These are phyloP conservation scores for Daucus carota DNA, from an alignment of 129 eudicot species.

Conservation along the genomic window DNA sequence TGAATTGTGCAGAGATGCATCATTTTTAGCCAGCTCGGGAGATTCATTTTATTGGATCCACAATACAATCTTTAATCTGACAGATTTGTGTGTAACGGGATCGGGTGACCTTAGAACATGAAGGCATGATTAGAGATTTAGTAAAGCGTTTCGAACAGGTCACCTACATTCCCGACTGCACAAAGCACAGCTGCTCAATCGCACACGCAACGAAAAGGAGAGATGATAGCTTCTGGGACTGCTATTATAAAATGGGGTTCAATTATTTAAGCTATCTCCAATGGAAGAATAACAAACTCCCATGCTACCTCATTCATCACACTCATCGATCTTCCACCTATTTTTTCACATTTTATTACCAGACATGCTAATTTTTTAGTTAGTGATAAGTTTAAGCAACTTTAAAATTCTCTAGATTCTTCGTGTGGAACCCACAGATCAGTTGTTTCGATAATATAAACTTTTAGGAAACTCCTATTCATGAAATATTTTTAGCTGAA, in stretches of 20 bases:
- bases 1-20: no score
- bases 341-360: neutral
- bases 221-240: conserved; percentile 3
- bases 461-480: no score
- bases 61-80: no score
- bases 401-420: conserved; percentile 6
- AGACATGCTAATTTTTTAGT: neutral
- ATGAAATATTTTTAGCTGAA: no score
- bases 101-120: neutral
- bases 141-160: neutral
- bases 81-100: neutral
- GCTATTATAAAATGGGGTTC: neutral
- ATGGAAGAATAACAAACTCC: neutral
- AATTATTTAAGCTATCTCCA: neutral
- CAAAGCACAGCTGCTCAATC: conserved; percentile 15
- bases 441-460: no score
- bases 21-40: neutral
- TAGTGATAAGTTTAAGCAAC: neutral
- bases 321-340: neutral
- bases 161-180: conserved; percentile 24
- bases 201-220: conserved; percentile 9
- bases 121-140: neutral
- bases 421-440: neutral
- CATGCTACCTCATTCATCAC: neutral
- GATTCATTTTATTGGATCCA: neutral